Evolutionary conservation across 2,329 filamentous ascomycete species (phyloP), one percentile per base, ranked within the genome.

Genomic region (Knufia fluminis): DNA sequence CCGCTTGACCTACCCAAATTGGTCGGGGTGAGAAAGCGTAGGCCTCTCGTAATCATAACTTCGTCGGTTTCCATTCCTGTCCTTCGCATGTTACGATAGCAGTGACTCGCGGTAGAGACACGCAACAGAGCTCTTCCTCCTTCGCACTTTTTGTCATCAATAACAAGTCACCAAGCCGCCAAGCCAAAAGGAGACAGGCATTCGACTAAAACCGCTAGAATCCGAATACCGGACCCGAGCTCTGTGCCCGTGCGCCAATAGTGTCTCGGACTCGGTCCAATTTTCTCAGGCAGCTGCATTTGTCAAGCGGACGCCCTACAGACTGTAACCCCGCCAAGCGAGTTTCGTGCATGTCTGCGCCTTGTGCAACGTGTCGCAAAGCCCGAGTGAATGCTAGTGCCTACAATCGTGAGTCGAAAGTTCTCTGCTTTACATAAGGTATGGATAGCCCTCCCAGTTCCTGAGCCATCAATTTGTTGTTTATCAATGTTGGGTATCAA

Each of bases 391-490:
- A 48, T 3, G 19, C 16, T 28, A 22, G 20, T 40, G 33, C 45
- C 45, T 48, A 40, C 16, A 48, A 17, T 39, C 16, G n/a, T 48
- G 33, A 39, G 45, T 48, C 23, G 45, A 48, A 48, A 48, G 45
- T 38, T 48, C 45, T 31, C 26, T 40, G 45, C 45, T 39, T 48
- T 48, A 48, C 45, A 28, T 48, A 48, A 48, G 45, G 45, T 40
- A 48, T 26, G 22, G 9, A 16, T 22, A 8, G 14, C 22, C 19
- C n/a, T 48, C 12, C 45, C n/a, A 14, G 33, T n/a, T 40, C 17
- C 45, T 28, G 7, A 22, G 24, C 23, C 20, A 6, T 20, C n/a
- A n/a, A 38, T 39, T 31, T 10, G 33, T 48, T 48, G 45, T 40
- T 23, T 20, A 40, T 48, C 6, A 12, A 28, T 6, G 6, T 6